Evolutionary conservation across 129 eudicot species (phyloP).

Genomic region (Erigeron canadensis): DNA sequence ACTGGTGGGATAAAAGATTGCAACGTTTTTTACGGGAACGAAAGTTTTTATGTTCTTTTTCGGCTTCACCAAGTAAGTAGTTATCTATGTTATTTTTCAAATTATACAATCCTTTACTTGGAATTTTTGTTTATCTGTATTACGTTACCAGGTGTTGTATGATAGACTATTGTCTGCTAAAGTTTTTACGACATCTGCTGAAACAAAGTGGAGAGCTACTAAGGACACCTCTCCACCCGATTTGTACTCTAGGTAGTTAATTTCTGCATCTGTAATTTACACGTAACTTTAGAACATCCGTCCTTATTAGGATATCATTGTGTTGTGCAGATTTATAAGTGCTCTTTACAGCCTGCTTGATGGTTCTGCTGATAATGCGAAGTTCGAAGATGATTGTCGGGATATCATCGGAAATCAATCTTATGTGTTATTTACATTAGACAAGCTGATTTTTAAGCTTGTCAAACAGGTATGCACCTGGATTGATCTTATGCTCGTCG

Average conservation of each 20-base stretch:
- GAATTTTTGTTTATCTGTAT: neutral
- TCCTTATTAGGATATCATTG: constrained; percentile 8
- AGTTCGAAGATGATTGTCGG: constrained; percentile 95
- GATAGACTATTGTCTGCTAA: constrained; percentile 81
- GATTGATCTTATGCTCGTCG: neutral
- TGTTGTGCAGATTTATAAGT: constrained; percentile 64
- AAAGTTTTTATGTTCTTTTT: constrained; percentile 73
- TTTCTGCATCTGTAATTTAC: constrained; percentile 4
- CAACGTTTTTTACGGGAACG: constrained; percentile 79
- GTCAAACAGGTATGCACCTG: constrained; percentile 72
- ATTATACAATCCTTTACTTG: neutral
- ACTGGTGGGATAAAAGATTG: constrained; percentile 49
- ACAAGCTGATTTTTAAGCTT: constrained; percentile 84
- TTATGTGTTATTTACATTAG: constrained; percentile 87
- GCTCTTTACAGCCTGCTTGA: constrained; percentile 81
- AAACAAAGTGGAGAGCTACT: constrained; percentile 54
- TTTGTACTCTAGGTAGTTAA: constrained; percentile 68
- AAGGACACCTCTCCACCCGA: constrained; percentile 63
- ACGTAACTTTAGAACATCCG: neutral
- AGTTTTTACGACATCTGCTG: constrained; percentile 52
- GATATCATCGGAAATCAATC: constrained; percentile 92
- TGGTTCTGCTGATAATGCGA: constrained; percentile 88
- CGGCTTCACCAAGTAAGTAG: constrained; percentile 85
- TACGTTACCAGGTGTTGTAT: constrained; percentile 56
- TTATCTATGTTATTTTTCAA: neutral